Conservation (phyloP, 257 asterid genomes). For the Lithospermum erythrorhizon region DNA sequence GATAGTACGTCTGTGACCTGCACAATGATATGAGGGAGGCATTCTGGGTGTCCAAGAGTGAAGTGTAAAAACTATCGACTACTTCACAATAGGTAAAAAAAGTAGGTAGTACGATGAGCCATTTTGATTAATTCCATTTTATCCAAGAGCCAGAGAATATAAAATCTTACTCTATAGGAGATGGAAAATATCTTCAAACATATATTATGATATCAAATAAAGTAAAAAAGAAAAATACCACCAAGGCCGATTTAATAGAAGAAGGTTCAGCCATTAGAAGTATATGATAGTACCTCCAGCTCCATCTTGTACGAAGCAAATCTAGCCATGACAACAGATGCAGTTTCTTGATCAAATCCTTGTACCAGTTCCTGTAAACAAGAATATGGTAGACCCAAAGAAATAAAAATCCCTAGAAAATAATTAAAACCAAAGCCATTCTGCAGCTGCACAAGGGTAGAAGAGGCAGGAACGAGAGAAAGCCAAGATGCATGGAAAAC, state of each 20-base stretch:
- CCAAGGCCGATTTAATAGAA: background rate
- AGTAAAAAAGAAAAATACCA: background rate
- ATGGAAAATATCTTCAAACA: no score
- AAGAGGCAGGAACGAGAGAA: background rate
- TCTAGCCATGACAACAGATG: constrained; percentile 94
- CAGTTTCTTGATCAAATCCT: constrained; percentile 96
- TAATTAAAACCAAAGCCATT: background rate
- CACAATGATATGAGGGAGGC: no score
- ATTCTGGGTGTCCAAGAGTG: no score
- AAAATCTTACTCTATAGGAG: no score
- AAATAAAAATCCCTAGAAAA: background rate
- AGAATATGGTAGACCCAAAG: background rate
- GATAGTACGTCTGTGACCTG: no score
- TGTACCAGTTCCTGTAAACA: constrained; percentile 64
- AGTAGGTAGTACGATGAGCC: no score
- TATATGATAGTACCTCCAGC: constrained; percentile 48
- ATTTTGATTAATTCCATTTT: no score
- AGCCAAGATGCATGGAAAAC: background rate
- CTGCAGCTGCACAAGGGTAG: background rate
- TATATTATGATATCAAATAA: no score
- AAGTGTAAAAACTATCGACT: no score
- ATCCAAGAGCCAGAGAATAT: no score
- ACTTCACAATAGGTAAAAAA: no score
- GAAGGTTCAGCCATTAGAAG: background rate
- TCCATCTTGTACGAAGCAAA: constrained; percentile 91